Conservation (phyloP, 208 protist genomes). For the Leishmania mexicana region DNA sequence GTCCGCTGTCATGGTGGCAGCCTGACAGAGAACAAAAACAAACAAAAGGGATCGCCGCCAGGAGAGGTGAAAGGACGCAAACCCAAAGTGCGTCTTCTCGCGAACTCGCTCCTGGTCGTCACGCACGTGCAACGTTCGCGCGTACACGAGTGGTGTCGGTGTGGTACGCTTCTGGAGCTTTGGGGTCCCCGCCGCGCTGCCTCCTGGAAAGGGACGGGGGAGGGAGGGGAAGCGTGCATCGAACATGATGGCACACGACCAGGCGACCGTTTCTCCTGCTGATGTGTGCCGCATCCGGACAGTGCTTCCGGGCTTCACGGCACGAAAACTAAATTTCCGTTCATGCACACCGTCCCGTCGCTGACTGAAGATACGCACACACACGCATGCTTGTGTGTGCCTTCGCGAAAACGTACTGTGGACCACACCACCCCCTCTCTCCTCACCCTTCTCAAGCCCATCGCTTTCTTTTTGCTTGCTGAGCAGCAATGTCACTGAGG, state of each 20-base stretch:
- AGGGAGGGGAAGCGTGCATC: neutral
- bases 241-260: neutral
- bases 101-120: neutral
- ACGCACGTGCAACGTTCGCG: neutral
- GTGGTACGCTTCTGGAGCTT: neutral
- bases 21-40: neutral
- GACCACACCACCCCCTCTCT: neutral
- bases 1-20: neutral
- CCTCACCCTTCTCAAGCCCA: neutral
- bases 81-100: neutral
- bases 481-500: neutral
- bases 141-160: neutral
- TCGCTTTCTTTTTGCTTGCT: neutral
- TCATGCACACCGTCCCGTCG: neutral
- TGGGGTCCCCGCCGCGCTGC: neutral
- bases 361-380: neutral
- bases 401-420: neutral
- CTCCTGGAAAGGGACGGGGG: neutral
- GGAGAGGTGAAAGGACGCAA: neutral
- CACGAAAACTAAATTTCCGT: neutral
- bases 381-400: too few relatives aligned
- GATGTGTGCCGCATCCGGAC: too few relatives aligned
- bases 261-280: neutral
- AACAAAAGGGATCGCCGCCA: neutral
- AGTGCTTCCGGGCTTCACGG: neutral